phyloP scores from a whole-genome alignment of 78 protist genomes.

The Speleostelium caveatum region DNA sequence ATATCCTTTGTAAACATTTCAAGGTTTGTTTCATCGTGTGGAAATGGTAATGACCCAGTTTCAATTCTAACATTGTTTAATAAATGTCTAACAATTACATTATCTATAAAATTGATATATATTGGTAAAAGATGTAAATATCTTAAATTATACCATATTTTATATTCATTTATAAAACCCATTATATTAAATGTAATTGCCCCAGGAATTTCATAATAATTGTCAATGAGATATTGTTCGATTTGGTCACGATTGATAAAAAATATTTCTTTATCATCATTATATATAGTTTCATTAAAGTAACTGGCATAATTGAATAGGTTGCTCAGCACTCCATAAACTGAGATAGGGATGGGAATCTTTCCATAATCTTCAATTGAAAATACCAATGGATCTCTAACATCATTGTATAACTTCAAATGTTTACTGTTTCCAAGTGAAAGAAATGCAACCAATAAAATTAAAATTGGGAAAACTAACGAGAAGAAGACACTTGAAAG shows the following conservation, averaged over 20 bases:
- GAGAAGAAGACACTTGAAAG: constrained; percentile 23
- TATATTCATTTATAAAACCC: not conserved
- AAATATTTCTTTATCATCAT: not conserved
- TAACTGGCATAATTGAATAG: not conserved
- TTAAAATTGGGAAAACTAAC: constrained; percentile 7
- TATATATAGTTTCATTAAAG: not conserved
- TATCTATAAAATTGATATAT: constrained; percentile 10
- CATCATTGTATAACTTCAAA: not conserved
- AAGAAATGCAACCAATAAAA: not conserved
- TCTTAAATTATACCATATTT: not conserved
- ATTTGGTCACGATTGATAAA: not conserved
- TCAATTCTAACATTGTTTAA: not conserved
- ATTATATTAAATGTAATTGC: not conserved
- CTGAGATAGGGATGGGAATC: not conserved
- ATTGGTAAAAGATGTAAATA: constrained; percentile 31
- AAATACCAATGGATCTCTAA: not conserved
- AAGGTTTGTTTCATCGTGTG: not conserved
- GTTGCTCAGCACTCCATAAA: not conserved
- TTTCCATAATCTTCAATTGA: not conserved
- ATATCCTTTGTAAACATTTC: not conserved
- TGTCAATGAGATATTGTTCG: not conserved
- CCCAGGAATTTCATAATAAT: constrained; percentile 5
- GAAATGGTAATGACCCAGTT: constrained; percentile 18
- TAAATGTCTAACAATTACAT: not conserved
- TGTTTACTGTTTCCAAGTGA: too few relatives aligned